Base-by-base conservation (phyloP, 495 filamentous ascomycete species). In the Friedmanniomyces endolithicus region DNA sequence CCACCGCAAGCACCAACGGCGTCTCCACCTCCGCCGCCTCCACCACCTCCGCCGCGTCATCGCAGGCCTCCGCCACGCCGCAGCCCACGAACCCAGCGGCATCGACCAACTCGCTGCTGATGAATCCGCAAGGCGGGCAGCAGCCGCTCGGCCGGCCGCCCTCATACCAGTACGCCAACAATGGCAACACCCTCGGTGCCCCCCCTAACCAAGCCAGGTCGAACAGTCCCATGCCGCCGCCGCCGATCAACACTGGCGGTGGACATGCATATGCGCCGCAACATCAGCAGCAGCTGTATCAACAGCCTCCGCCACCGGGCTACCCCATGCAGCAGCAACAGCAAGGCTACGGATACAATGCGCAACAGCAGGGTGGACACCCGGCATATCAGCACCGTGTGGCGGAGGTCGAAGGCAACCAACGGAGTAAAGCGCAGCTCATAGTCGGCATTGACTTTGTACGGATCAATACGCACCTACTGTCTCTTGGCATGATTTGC, bases 361-460 rank as follows among this genome's bases (percentile, higher is more conserved):
- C 48, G 8, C 49, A 20, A 54, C 54, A 56, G 34, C 6, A 25
- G 23, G 44, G 19, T 27, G 19, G 12, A 29, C 48, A 43, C 25
- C 53, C 34, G 27, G 52, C 52, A 56, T 56, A 60, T 47, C 52
- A 52, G 50, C 43, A 72, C 79, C 50, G 48, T 11, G 17, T 53
- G 6, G 85, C 83, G 34, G 94, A 96, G 68, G 85, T 95, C 23
- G 89, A 95, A 62, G 88, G 86, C 25, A 84, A 81, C 52, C 87
- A 85, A 63, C 78, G 87, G 64, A 86, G 79, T 66, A 87, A 86
- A 68, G 81, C 84, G 20, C 84, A 87, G 73, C 72, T 88, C 57
- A 88, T 88, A 64, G 84, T 87, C 52, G 84, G 84, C 52, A 87
- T 87, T 64, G 84, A 88, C 64, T 88, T 88, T 73, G 84, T 88